Percentiles rank a stretch among this genome's conserved stretches.
Conservation (phyloP, 116 monocot genomes). For the Dioscorea cayenensis region DNA sequence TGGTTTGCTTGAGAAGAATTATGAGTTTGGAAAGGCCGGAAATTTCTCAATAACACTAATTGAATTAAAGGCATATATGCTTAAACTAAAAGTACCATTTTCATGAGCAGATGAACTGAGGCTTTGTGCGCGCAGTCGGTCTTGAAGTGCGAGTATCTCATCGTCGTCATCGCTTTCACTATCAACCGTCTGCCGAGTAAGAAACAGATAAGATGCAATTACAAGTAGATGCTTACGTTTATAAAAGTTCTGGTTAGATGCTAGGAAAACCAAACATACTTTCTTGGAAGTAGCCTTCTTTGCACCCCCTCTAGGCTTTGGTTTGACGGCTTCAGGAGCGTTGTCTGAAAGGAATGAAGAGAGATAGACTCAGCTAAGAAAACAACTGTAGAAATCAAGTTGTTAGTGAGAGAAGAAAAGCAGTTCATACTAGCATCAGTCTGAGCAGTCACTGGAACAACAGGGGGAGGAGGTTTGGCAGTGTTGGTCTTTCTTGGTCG, state of each 20-base stretch:
- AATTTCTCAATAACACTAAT: neutral
- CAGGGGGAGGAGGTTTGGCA: neutral
- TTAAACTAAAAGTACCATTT: constrained; percentile 20
- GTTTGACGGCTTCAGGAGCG: constrained; percentile 25
- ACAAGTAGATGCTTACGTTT: neutral
- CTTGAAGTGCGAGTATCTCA: constrained; percentile 50
- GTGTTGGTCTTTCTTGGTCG: constrained; percentile 50
- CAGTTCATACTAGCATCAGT: neutral
- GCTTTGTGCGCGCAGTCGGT: constrained; percentile 68
- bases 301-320: constrained; percentile 27
- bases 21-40: neutral
- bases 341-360: constrained; percentile 13
- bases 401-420: neutral
- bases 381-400: neutral
- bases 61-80: neutral
- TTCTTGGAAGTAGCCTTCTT: constrained; percentile 47
- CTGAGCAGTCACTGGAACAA: neutral
- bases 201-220: neutral
- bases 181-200: constrained; percentile 16
- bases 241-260: too few species aligned
- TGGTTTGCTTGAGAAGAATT: neutral
- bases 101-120: constrained; percentile 61
- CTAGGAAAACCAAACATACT: neutral
- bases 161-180: constrained; percentile 57
- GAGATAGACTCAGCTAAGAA: neutral